phyloP scores from a whole-genome alignment of 1,284 basidiomycete genomes.

The Gastroboletus turbinatus region DNA sequence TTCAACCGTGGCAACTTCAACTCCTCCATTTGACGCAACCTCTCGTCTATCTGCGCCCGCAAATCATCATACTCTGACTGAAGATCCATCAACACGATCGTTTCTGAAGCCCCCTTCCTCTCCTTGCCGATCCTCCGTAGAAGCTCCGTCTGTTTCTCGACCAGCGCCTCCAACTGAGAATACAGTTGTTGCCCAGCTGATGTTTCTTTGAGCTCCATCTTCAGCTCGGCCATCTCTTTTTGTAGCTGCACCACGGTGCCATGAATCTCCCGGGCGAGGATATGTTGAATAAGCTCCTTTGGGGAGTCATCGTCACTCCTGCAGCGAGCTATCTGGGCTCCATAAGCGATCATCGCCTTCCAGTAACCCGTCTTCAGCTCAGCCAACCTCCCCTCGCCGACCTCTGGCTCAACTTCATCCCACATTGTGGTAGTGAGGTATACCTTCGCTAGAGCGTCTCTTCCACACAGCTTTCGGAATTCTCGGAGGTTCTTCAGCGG shows the following conservation, averaged over 20 bases:
- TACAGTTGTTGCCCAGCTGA: constrained; percentile 5
- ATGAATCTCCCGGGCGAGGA: too few relatives aligned
- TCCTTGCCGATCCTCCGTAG: constrained; percentile 6
- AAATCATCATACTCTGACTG: constrained; percentile 9
- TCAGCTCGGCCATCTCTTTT: constrained; percentile 9
- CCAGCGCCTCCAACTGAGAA: constrained; percentile 4
- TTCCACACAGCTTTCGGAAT: constrained; percentile 10
- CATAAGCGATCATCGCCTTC: not conserved
- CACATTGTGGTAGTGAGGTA: constrained; percentile 20
- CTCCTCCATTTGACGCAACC: constrained; percentile 14
- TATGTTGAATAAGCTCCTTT: constrained; percentile 1
- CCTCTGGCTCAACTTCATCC: constrained; percentile 11
- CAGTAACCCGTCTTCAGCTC: too few relatives aligned
- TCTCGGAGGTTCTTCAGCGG: constrained; percentile 39
- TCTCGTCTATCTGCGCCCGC: constrained; percentile 7
- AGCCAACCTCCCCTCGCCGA: constrained; percentile 3
- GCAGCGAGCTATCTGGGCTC: constrained; percentile 3
- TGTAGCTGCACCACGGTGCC: too few relatives aligned
- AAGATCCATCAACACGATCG: not conserved
- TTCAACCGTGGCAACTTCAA: constrained; percentile 7
- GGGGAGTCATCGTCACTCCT: constrained; percentile 6
- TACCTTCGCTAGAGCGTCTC: not conserved
- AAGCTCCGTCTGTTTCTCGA: constrained; percentile 3
- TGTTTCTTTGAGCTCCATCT: constrained; percentile 7
- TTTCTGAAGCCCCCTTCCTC: not conserved